A percentile compares a stretch with the other conserved stretches of the same genome.
Conservation (phyloP, 1,284 basidiomycete species). For the Neolentinus lepideus region DNA sequence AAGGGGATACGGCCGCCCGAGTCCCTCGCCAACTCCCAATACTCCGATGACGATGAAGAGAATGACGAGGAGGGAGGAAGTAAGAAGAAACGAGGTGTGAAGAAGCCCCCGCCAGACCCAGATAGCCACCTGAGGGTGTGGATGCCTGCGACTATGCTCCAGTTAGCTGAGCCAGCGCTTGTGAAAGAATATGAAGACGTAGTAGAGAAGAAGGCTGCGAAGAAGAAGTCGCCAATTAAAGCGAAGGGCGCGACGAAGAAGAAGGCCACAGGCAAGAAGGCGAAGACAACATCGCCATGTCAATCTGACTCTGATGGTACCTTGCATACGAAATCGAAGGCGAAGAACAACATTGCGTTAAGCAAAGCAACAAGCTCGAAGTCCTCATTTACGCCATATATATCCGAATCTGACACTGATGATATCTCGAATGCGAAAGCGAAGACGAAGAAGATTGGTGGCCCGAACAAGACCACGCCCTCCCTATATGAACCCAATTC, state of each 20-base stretch:
- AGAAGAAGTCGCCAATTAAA: conserved; percentile 21
- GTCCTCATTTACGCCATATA: no score
- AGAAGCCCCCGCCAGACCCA: conserved; percentile 40
- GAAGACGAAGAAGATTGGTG: no score
- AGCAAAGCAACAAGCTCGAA: no score
- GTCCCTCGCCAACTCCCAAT: conserved; percentile 32
- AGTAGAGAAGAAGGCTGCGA: conserved; percentile 39
- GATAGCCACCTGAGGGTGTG: conserved; percentile 52
- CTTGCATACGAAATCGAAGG: no score
- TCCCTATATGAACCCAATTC: no score
- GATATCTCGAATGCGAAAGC: no score
- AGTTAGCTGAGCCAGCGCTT: conserved; percentile 53
- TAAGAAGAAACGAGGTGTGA: conserved; percentile 25
- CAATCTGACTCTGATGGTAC: no score
- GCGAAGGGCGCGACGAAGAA: not conserved
- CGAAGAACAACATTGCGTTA: no score
- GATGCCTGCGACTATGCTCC: conserved; percentile 73
- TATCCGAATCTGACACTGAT: no score
- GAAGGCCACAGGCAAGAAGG: no score
- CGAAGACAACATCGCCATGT: no score
- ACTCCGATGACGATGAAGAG: conserved; percentile 30
- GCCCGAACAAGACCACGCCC: no score
- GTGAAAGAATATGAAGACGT: conserved; percentile 53
- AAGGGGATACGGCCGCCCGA: conserved; percentile 43
- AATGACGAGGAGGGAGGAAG: conserved; percentile 22